phyloP scores from a whole-genome alignment of 1,284 basidiomycete species.

The Athelia psychrophila region DNA sequence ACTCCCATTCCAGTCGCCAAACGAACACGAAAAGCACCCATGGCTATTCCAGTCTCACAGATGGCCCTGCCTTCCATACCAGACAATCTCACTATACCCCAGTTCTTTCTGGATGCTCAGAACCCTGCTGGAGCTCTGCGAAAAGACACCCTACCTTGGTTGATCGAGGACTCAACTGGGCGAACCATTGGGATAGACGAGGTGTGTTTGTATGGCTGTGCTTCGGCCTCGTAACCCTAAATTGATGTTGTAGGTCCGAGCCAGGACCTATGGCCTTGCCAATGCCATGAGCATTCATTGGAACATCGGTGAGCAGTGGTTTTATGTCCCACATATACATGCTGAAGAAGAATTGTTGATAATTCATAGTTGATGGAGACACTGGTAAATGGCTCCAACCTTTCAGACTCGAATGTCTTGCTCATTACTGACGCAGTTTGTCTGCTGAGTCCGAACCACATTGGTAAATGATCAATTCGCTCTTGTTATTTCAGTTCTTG shows the following conservation, averaged over 20 bases:
- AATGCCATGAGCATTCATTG: conserved; percentile 57
- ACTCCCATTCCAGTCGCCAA: too few relatives aligned
- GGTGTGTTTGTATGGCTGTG: conserved; percentile 27
- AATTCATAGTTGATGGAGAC: conserved; percentile 11
- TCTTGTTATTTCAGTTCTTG: background rate
- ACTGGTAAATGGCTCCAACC: background rate
- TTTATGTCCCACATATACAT: conserved; percentile 12
- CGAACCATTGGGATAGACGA: conserved; percentile 44
- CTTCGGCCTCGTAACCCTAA: conserved; percentile 1
- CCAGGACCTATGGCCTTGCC: conserved; percentile 57
- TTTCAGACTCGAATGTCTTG: too few relatives aligned
- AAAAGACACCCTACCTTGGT: conserved; percentile 46
- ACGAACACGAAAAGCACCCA: conserved; percentile 35
- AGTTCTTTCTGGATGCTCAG: conserved; percentile 65
- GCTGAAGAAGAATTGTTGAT: conserved; percentile 39
- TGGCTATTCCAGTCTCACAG: conserved; percentile 37
- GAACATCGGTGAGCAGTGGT: conserved; percentile 57
- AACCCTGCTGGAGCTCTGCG: conserved; percentile 48
- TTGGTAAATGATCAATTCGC: conserved; percentile 38
- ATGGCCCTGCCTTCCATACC: conserved; percentile 49
- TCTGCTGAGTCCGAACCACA: conserved; percentile 65
- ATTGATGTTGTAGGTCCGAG: conserved; percentile 32
- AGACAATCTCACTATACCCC: conserved; percentile 68
- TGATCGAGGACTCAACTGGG: conserved; percentile 65
- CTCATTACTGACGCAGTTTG: conserved; percentile 41